Evolutionary conservation across 805 yeast species (phyloP), one percentile per base, ranked within the genome.

Genomic region (Ogataea polymorpha): DNA sequence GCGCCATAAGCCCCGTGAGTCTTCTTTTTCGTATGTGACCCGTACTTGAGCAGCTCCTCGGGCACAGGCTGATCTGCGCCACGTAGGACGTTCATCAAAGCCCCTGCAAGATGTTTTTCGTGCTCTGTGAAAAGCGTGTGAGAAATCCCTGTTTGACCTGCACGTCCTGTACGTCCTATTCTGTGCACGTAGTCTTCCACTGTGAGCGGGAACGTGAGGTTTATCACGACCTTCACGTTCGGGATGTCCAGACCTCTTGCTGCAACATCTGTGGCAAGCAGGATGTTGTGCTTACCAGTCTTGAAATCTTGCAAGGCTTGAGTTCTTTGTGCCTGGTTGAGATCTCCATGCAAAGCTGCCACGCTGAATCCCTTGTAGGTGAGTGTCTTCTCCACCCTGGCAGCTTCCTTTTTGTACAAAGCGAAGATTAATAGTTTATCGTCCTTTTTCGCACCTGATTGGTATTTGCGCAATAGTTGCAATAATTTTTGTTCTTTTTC

Each of bases 1-100:
- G 98, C 97, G 51, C 99, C 99, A 56, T 93, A 93, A n/a, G 91
- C 96, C 50, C 91, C 80, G 61, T 93, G 99, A 50, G 88, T 90
- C 72, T 93, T 93, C 83, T 90, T 91, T 68, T 93, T 93, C 9
- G 98, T 93, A 67, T 93, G 98, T 6, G 96, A 89, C 35, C 99
- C 99, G 55, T 91, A 93, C 65, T 90, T 91, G 61, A 87, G 74
- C 59, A 93, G 72, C 42, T 89, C 98, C 39, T 86, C 96, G 7
- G 99, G 99, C 45, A 93, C 98, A 1, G 83, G 82, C 69, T 93
- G 99, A 65, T 83, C 79, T 15, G 98, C 99, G 51, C 95, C 96
- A 52, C 95, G 77, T 55, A 93, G 72, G 30, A 93, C 90, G 61
- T 93, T 93, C 68, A 86, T 82, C 53, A 93, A 71, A 3, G 95